phyloP scores from a whole-genome alignment of 2,329 filamentous ascomycete species.

The Ramularia collo-cygni region DNA sequence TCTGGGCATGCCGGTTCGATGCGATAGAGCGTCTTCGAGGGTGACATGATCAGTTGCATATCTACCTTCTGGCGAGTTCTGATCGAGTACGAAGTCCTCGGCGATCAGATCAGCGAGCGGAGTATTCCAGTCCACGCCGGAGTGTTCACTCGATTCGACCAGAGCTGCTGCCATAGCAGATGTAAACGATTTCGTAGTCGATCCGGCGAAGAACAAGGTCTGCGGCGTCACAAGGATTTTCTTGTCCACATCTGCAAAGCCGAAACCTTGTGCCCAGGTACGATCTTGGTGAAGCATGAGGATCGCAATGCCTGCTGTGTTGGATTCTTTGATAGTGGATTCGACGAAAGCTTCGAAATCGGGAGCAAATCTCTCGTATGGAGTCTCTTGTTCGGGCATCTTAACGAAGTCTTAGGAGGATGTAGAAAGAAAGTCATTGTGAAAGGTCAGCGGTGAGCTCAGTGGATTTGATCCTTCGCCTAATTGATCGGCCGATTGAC shows the following conservation, averaged over 20 bases:
- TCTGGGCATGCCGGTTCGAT: constrained; percentile 32
- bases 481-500: too few relatives aligned
- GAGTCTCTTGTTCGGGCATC: too few relatives aligned
- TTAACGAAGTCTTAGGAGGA: too few relatives aligned
- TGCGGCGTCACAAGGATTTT: constrained; percentile 18
- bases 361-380: too few relatives aligned
- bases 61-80: constrained; percentile 11
- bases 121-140: constrained; percentile 31
- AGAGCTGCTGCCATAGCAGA: constrained; percentile 21
- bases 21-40: constrained; percentile 30
- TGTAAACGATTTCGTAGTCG: constrained; percentile 29
- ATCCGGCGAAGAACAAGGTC: constrained; percentile 25
- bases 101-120: constrained; percentile 31
- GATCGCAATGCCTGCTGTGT: constrained; percentile 17
- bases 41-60: constrained; percentile 26
- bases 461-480: too few relatives aligned
- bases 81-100: constrained; percentile 31
- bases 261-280: constrained; percentile 15
- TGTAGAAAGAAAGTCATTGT: too few relatives aligned
- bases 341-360: constrained; percentile 13
- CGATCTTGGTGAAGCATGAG: constrained; percentile 12
- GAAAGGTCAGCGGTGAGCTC: too few relatives aligned
- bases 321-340: constrained; percentile 12
- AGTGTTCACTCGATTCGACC: constrained; percentile 20
- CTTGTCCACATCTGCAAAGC: constrained; percentile 4